Evolutionary conservation across 1,284 basidiomycete species (phyloP), one percentile per base, ranked within the genome.

Genomic region (Ustilago cynodontis): DNA sequence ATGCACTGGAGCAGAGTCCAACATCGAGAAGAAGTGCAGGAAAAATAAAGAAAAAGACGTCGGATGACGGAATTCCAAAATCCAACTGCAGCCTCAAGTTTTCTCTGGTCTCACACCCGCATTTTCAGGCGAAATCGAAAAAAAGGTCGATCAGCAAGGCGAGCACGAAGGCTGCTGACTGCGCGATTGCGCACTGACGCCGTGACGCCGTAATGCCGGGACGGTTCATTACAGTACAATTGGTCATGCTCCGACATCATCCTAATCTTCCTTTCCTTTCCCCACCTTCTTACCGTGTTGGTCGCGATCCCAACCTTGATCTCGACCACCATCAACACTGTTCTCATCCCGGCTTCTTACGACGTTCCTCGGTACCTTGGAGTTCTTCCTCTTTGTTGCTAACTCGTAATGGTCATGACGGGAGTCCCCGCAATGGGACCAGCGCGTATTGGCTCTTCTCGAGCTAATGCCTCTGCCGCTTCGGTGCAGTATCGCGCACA

Each of bases 401-500:
- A 7, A 2, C 20, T 20, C 31, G 28, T n/a, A 13, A 68, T 63
- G 66, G 60, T 56, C 39, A 16, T 52, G 31, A 51, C 60, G 13
- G 39, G 31, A 18, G 20, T 49, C 37, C 50, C 54, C 31, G 8
- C 59, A 6, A 31, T 47, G 41, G 57, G 51, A 20, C 31, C 58
- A 13, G 31, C 68, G 35, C 52, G 49, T 11, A 54, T 49, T 24
- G 35, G 22, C 6, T 47, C 59, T 9, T 29, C 47, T 31, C 53
- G 54, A 35, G 28, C 28, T 22, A 45, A 41, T 22, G 31, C n/a
- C 16, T 20, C 63, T 18, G 65, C 55, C n/a, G 51, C 35, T 51
- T 56, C 64, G 16, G 20, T 67, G 37, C 67, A 68, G 29, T 74
- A 60, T 50, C 67, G 66, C 16, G 77, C 69, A 5, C 69, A 76